Evolutionary conservation across 257 asterid genomes (phyloP).

Genomic region (Henckelia pumila): DNA sequence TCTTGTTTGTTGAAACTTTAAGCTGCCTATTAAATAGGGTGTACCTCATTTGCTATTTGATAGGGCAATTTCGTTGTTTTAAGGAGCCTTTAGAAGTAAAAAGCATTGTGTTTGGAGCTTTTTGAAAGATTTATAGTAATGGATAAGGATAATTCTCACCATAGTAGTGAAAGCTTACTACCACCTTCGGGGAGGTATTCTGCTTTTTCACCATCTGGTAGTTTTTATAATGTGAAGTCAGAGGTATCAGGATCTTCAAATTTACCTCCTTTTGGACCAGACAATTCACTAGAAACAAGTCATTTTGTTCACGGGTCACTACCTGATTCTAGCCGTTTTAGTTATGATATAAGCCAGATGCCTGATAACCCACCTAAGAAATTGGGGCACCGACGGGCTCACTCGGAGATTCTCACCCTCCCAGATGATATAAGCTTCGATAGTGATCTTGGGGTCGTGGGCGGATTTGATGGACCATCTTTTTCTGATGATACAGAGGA

Average conservation of each 20-base stretch:
- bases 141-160: constrained; percentile 76
- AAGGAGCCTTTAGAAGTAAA: constrained; percentile 19
- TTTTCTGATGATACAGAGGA: constrained; percentile 85
- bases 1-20: background rate
- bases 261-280: constrained; percentile 67
- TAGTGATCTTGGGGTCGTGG: constrained; percentile 89
- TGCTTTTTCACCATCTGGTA: constrained; percentile 54
- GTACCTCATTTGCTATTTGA: constrained; percentile 20
- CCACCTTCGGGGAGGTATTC: constrained; percentile 83
- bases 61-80: constrained; percentile 14
- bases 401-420: constrained; percentile 87
- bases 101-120: constrained; percentile 10
- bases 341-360: constrained; percentile 87
- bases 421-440: constrained; percentile 96
- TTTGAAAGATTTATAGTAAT: constrained; percentile 34
- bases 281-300: constrained; percentile 48
- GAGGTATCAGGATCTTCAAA: constrained; percentile 53
- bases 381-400: constrained; percentile 88
- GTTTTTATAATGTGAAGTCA: constrained; percentile 39
- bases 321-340: constrained; percentile 53
- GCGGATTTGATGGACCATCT: constrained; percentile 87
- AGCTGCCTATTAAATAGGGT: constrained; percentile 16
- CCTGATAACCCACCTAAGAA: constrained; percentile 84
- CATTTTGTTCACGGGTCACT: constrained; percentile 51
- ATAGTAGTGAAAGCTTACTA: constrained; percentile 44